Evolutionary conservation across 148 eudicot species (phyloP), one percentile per base, ranked within the genome.

Genomic region (Camellia lanceoleosa): DNA sequence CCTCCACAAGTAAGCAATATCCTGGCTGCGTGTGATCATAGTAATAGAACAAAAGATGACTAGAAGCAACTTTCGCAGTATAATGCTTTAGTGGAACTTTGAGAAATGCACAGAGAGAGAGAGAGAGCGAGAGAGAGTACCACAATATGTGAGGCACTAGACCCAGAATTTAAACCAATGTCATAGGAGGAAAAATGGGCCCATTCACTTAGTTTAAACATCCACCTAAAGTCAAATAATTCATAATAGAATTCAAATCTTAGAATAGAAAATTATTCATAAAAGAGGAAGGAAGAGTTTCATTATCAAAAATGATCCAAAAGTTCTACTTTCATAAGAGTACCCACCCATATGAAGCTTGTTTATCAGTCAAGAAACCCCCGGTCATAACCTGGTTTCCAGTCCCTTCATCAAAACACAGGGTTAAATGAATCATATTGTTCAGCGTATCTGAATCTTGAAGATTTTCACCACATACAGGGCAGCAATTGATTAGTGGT

Each of bases 161-260:
- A 88, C 62, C 97, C 98, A 71, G 97, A 90, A 79, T 87, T 85
- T 80, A 88, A 80, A 54, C 98, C 98, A 66, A 91, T 84, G 71
- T 88, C 93, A 83, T 93, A 93, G 20, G 93, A 87, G 61, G 98
- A 90, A 79, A 87, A 82, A 66, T 95, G 97, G 68, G 94, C 90
- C 98, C 98, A 95, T 86, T 95, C 98, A 91, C 91, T 93, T 68
- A 95, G 78, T 86, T 93, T 95, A 81, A 95, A 92, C 89, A 92
- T 87, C 98, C 98, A 95, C 85, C 98, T 95, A 78, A 38, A 30
- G 5, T 69, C 58, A 71, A 80, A 23, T 19, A 73, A 74, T 55
- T 71, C 65, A 73, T 13, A 19, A 78, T 60, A 77, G 10, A 61
- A 81, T 51, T 46, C 9, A 4, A 44, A 73, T 49, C 15, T 47